phyloP scores from a whole-genome alignment of 2,329 filamentous ascomycete species.

The Rhexocercosporidium sp. region DNA sequence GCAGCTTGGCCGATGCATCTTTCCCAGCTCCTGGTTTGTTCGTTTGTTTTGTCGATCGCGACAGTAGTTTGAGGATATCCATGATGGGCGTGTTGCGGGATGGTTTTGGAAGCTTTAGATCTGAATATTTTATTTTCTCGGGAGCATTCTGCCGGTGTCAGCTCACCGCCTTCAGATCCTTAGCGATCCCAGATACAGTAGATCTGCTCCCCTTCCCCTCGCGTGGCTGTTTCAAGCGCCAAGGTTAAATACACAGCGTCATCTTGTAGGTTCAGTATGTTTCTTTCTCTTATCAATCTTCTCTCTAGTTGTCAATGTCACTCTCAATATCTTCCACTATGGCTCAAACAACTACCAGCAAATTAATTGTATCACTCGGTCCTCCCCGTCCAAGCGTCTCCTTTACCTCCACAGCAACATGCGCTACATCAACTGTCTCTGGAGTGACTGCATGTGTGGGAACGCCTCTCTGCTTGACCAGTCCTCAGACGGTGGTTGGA shows the following conservation, averaged over 20 bases:
- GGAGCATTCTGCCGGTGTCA: not conserved
- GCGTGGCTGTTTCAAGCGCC: not conserved
- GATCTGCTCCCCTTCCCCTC: slow-evolving; percentile 5
- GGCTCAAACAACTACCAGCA: slow-evolving; percentile 14
- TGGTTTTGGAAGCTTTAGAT: not conserved
- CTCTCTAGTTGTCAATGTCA: not conserved
- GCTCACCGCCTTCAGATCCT: slow-evolving; percentile 8
- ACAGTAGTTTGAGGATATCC: slow-evolving; percentile 75
- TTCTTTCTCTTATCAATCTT: not conserved
- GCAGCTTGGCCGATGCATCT: slow-evolving; percentile 53
- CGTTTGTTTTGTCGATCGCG: slow-evolving; percentile 67
- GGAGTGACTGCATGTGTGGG: not conserved
- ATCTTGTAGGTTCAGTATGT: not conserved
- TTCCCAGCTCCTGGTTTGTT: slow-evolving; percentile 42
- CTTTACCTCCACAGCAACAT: slow-evolving; percentile 2
- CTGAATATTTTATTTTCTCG: not conserved
- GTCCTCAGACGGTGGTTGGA: not conserved
- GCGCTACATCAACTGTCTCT: not conserved
- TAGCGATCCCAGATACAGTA: not conserved
- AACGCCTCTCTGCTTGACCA: slow-evolving; percentile 5
- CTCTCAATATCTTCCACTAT: not conserved
- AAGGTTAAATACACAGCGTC: not conserved
- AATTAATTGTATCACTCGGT: slow-evolving; percentile 1
- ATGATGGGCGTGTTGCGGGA: slow-evolving; percentile 28
- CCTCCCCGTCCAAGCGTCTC: slow-evolving; percentile 5